Base-by-base conservation (phyloP, 345 rosid species). In the Eucalyptus globulus region DNA sequence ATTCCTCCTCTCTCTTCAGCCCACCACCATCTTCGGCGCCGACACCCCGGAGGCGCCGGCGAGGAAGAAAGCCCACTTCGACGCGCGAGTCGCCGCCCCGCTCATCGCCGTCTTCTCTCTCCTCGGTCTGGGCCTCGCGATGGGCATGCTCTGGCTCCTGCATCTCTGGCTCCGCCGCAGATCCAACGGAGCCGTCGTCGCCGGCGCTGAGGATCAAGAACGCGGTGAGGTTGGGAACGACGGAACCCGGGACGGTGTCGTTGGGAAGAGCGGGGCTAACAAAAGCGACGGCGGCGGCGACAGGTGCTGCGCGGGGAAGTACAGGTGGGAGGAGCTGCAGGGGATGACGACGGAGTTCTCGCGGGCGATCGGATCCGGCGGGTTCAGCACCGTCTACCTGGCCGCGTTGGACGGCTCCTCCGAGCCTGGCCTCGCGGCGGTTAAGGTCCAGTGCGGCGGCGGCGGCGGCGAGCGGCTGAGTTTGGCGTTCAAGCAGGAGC, bases 341-440 rank as follows among this genome's bases (percentile, higher is more conserved):
- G 88, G 86, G 81, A 87, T 93, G 54, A 95, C 98, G 29, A 69
- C 40, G 76, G 91, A 94, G 90, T 97, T 95, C 92, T 90, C 95
- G 14, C 86, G 83, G 37, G 86, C 94, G 86, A 93, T 96, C 54
- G 99, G 99, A 27, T 93, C 93, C 3, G 99, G 98, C 29, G 99
- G 99, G 65, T 97, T 95, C 89, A 96, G 99, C 91, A 94, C 91
- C n/a, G 97, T 97, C 50, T 96, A 94, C 90, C 37, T 95, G 91
- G 99, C 95, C 72, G 92, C 90, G 21, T 80, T 95, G 86, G 91
- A 93, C 7, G 89, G 89, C 88, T 92, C 94, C 16, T 69, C 9
- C 53, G 87, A 80, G 10, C 40, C 17, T 16, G 81, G 54, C 22
- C 87, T 90, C 43, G 97, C 94, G 14, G 98, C 98, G 16, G 93